Conservation (phyloP, 2,329 filamentous ascomycete species). For the Colletotrichum sp. region DNA sequence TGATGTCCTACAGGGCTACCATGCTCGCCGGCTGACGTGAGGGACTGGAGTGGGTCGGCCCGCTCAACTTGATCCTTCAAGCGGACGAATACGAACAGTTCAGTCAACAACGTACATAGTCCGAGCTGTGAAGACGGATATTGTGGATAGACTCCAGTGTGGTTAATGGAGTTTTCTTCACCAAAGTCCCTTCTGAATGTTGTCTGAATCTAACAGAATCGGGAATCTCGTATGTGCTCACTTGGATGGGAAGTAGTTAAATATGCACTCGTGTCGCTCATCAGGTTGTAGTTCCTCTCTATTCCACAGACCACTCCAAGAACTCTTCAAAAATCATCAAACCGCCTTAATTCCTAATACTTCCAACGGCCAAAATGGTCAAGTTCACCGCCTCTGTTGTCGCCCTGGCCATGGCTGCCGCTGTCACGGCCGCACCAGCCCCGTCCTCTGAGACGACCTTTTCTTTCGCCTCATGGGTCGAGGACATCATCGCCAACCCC, state of each 20-base stretch:
- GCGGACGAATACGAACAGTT: not conserved
- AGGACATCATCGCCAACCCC: slow-evolving; percentile 4
- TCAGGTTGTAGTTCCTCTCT: not conserved
- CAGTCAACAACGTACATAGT: not conserved
- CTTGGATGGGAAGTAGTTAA: not conserved
- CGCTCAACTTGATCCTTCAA: not conserved
- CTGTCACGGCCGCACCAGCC: not conserved
- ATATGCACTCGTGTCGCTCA: not conserved
- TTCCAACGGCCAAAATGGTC: not conserved
- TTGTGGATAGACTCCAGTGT: not conserved
- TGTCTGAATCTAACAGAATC: not conserved
- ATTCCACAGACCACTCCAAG: not conserved
- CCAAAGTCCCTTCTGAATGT: not conserved
- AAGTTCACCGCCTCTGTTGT: not conserved
- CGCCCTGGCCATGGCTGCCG: not conserved
- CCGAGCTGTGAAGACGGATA: not conserved
- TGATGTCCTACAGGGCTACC: not conserved
- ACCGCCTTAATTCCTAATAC: too few species aligned
- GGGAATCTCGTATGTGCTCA: not conserved
- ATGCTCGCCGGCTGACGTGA: not conserved
- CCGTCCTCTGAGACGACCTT: not conserved
- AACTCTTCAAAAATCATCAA: not conserved
- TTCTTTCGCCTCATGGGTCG: slow-evolving; percentile 6
- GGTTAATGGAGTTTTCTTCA: not conserved
- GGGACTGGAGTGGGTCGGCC: not conserved